These are phyloP conservation scores for Wickerhamiella vanderwaltii DNA, from an alignment of 805 yeast species.

Conservation along the genomic window DNA sequence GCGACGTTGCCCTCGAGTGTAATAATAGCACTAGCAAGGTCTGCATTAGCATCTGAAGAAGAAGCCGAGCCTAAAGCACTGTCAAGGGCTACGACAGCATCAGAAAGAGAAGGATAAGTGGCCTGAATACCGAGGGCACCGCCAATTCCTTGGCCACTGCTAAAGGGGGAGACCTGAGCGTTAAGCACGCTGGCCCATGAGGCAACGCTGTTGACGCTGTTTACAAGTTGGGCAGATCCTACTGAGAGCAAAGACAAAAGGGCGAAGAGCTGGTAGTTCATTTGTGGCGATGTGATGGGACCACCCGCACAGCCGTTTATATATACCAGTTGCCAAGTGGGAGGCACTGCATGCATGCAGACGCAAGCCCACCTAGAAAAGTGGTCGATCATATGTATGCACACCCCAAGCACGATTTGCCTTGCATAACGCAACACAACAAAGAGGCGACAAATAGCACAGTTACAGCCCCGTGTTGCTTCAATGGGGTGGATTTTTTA, in stretches of 20 bases:
- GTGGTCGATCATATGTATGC: too few species aligned
- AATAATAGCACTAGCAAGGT: conserved; percentile 7
- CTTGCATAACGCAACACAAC: too few species aligned
- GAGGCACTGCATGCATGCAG: too few species aligned
- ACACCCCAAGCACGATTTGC: too few species aligned
- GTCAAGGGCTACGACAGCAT: conserved; percentile 13
- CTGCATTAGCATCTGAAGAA: conserved; percentile 12
- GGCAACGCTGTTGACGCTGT: conserved; percentile 15
- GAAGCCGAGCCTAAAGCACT: conserved; percentile 11
- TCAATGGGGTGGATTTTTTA: too few species aligned
- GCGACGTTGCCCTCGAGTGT: conserved; percentile 13
- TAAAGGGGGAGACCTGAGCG: conserved; percentile 14
- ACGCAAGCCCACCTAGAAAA: too few species aligned
- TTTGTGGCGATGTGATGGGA: not conserved
- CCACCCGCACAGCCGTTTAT: too few species aligned
- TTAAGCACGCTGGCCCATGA: conserved; percentile 16
- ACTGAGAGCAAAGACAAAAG: conserved; percentile 5
- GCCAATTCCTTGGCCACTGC: conserved; percentile 18
- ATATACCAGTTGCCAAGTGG: too few species aligned
- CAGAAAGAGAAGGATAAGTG: conserved; percentile 12
- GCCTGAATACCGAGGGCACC: conserved; percentile 26
- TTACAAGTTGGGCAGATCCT: conserved; percentile 16
- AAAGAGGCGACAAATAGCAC: too few species aligned
- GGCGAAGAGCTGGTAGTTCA: conserved; percentile 10
- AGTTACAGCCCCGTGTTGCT: too few species aligned